phyloP scores from a whole-genome alignment of 306 rosid species.

The Cicer pinnatifidum region DNA sequence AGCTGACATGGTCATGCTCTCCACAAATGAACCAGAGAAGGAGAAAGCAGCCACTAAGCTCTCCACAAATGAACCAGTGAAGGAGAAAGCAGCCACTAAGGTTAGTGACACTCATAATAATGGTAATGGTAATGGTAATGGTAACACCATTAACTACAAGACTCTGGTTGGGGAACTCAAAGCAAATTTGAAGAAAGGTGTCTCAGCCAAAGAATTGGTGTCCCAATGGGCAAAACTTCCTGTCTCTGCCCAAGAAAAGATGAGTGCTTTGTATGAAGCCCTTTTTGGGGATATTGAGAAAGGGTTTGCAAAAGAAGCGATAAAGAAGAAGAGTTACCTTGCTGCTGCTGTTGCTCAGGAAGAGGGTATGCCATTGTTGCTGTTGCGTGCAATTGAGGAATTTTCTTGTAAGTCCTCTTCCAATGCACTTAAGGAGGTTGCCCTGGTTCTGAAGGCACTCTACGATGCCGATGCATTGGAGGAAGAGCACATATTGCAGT shows the following conservation, averaged over 20 bases:
- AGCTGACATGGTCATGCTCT: slow-evolving; percentile 73
- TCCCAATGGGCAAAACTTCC: slow-evolving; percentile 42
- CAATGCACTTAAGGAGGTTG: slow-evolving; percentile 61
- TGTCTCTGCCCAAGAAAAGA: slow-evolving; percentile 57
- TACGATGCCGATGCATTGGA: slow-evolving; percentile 64
- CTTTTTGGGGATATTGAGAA: slow-evolving; percentile 52
- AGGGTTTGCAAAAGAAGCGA: slow-evolving; percentile 59
- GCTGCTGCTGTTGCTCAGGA: slow-evolving; percentile 53
- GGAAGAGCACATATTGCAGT: slow-evolving; percentile 59
- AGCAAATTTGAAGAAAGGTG: slow-evolving; percentile 52
- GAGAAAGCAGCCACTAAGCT: slow-evolving; percentile 41
- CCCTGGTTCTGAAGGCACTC: slow-evolving; percentile 59
- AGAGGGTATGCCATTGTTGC: slow-evolving; percentile 48
- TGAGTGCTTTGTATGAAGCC: slow-evolving; percentile 58
- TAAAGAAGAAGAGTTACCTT: slow-evolving; percentile 54
- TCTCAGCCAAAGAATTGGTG: slow-evolving; percentile 47
- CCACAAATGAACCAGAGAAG: slow-evolving; percentile 59
- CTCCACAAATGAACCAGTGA: slow-evolving; percentile 57
- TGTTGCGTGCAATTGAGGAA: slow-evolving; percentile 56
- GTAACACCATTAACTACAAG: slow-evolving; percentile 30
- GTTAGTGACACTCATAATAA: slow-evolving; percentile 36
- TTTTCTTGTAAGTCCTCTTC: slow-evolving; percentile 48
- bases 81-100: slow-evolving; percentile 39
- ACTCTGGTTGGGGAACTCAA: slow-evolving; percentile 53
- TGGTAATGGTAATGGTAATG: slow-evolving; percentile 53